A percentile compares a stretch with the other conserved stretches of the same genome.
Evolutionary conservation across 306 rosid species (phyloP).

Genomic region (Chamaecrista fasciculata): DNA sequence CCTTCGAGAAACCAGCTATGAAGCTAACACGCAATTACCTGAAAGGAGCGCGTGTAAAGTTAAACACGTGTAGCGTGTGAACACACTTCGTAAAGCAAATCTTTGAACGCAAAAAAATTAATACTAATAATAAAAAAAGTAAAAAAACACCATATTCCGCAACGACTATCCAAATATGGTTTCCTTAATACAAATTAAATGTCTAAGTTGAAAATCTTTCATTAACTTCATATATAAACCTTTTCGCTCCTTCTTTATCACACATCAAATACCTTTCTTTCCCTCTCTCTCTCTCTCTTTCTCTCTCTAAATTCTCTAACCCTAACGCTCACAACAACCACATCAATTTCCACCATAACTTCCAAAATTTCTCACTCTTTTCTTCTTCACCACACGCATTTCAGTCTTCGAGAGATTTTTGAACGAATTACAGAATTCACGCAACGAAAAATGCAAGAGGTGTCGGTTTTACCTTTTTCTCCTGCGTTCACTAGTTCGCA

Average conservation of each 20-base stretch:
- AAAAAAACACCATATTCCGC: not conserved
- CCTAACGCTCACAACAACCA: no score
- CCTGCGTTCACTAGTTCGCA: not conserved
- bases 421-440: no score
- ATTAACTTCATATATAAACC: not conserved
- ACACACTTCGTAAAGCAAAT: not conserved
- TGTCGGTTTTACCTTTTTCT: not conserved
- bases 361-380: not conserved
- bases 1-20: not conserved
- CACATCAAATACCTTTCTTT: not conserved
- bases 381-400: not conserved
- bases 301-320: no score
- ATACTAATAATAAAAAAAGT: no score
- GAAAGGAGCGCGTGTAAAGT: not conserved
- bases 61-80: slow-evolving; percentile 9
- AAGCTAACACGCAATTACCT: not conserved
- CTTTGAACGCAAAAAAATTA: no score
- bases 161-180: not conserved
- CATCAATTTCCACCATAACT: no score
- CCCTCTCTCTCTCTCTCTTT: no score
- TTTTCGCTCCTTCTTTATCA: not conserved
- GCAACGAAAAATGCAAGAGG: not conserved
- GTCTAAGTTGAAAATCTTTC: not conserved
- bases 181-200: not conserved
- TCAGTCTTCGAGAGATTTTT: not conserved